phyloP scores from a whole-genome alignment of 2,329 filamentous ascomycete genomes.

The Colletotrichum lupini region DNA sequence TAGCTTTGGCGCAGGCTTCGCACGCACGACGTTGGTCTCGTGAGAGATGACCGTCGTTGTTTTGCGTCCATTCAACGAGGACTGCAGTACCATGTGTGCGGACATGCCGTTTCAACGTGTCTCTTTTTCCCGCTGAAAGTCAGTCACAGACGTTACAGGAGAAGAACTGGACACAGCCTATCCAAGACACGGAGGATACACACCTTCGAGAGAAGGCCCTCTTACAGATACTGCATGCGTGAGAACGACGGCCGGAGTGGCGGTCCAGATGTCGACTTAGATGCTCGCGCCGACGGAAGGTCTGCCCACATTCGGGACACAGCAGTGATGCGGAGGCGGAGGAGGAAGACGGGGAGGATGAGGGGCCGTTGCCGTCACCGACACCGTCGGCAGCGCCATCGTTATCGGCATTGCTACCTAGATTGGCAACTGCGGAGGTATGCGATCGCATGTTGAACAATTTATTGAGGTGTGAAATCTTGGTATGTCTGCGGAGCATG shows the following conservation, averaged over 20 bases:
- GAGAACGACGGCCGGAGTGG: neutral
- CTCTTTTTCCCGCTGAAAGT: neutral
- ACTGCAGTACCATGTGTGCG: neutral
- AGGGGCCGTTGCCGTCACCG: neutral
- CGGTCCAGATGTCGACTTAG: slow-evolving; percentile 8
- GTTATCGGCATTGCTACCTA: neutral
- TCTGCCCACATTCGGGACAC: slow-evolving; percentile 5
- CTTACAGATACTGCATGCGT: slow-evolving; percentile 2
- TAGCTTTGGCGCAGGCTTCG: slow-evolving; percentile 9
- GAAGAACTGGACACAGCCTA: neutral
- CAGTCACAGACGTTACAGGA: neutral
- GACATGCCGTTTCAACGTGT: neutral
- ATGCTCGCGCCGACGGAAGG: slow-evolving; percentile 6
- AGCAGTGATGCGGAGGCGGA: neutral
- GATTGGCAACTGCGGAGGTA: neutral
- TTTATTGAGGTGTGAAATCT: neutral
- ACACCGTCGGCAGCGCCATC: neutral
- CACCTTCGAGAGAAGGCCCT: neutral
- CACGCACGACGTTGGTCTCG: slow-evolving; percentile 10
- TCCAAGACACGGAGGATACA: neutral
- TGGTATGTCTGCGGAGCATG: neutral
- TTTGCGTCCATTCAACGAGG: neutral
- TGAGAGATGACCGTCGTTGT: neutral
- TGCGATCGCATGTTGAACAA: neutral
- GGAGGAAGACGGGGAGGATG: neutral